These are phyloP conservation scores for Paramecium sexaurelia DNA, from an alignment of 73 alveolate genomes.

Conservation along the genomic window DNA sequence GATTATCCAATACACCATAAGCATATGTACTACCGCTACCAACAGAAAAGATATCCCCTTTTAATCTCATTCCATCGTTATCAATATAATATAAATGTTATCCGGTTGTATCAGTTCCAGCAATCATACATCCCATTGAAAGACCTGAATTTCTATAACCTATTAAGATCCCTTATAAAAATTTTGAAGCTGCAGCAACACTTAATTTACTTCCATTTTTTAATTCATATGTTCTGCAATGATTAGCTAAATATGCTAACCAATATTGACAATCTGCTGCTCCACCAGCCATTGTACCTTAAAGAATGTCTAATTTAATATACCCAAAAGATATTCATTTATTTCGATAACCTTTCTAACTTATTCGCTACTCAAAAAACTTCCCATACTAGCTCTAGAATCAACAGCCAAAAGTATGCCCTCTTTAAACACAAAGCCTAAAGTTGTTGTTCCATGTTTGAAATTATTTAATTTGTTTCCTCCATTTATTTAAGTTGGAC, in stretches of 20 bases:
- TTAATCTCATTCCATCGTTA: conserved; percentile 97
- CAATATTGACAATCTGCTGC: conserved; percentile 99
- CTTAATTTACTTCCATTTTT: conserved; percentile 92
- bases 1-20: conserved; percentile 98
- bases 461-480: conserved; percentile 84
- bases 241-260: conserved; percentile 95
- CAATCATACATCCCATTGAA: conserved; percentile 99
- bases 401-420: conserved; percentile 99
- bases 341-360: conserved; percentile 98
- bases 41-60: conserved; percentile 97
- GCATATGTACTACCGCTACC: conserved; percentile 98
- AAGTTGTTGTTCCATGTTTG: conserved; percentile 96
- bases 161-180: conserved; percentile 86
- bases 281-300: conserved; percentile 99
- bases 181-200: conserved; percentile 97
- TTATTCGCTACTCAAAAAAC: conserved; percentile 93
- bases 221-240: conserved; percentile 96
- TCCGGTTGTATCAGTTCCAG: conserved; percentile 98
- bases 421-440: conserved; percentile 93
- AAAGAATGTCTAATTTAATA: neutral
- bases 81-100: conserved; percentile 95
- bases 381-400: conserved; percentile 99
- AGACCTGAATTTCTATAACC: conserved; percentile 97
- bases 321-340: conserved; percentile 96
- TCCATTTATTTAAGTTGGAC: neutral